These are phyloP conservation scores for Hibiscus mutabilis DNA, from an alignment of 345 rosid species.

Conservation along the genomic window DNA sequence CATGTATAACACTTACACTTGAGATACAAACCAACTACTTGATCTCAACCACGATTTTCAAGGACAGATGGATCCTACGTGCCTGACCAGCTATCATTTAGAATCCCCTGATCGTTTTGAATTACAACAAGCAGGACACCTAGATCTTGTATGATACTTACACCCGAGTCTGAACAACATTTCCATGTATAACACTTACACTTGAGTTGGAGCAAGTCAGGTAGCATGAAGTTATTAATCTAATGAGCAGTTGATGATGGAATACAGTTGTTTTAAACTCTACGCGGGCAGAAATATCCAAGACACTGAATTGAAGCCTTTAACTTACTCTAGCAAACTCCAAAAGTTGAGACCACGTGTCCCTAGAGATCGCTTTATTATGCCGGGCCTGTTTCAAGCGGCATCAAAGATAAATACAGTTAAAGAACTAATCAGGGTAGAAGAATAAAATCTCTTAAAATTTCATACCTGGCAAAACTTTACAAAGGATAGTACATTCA, in stretches of 20 bases:
- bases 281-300: background rate
- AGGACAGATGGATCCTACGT: too few relatives aligned
- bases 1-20: background rate
- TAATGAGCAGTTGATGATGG: background rate
- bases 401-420: constrained; percentile 9
- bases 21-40: too few relatives aligned
- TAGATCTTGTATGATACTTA: background rate
- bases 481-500: background rate
- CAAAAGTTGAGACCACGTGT: constrained; percentile 91
- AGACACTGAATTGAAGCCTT: background rate
- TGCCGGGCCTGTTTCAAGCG: constrained; percentile 62
- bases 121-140: too few relatives aligned
- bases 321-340: constrained; percentile 80
- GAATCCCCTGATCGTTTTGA: too few relatives aligned
- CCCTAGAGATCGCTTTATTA: constrained; percentile 93
- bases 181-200: background rate
- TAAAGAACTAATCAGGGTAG: background rate
- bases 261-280: background rate
- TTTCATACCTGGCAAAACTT: background rate
- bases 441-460: background rate
- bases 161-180: background rate
- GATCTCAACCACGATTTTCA: too few relatives aligned
- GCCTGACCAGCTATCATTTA: too few relatives aligned
- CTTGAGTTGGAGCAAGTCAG: background rate
- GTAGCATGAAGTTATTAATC: background rate